A percentile compares a stretch with the other conserved stretches of the same genome.
phyloP scores from a whole-genome alignment of 2,329 filamentous ascomycete genomes.

The Ascomycota sp. region DNA sequence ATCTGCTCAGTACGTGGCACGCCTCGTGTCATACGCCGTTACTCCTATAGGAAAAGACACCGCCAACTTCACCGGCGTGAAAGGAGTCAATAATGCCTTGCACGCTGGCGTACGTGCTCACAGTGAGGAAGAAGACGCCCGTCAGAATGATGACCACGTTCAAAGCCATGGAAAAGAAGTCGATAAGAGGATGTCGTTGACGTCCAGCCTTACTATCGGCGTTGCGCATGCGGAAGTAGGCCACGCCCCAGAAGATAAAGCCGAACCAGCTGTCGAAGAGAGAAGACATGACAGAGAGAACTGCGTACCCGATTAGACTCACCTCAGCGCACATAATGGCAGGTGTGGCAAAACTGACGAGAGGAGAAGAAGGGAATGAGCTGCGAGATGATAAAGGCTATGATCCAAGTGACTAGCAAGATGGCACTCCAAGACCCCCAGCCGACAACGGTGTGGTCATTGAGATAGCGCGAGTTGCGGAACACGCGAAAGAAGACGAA shows the following conservation, averaged over 20 bases:
- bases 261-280: constrained; percentile 87
- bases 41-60: constrained; percentile 52
- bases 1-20: no score
- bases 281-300: constrained; percentile 59
- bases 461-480: constrained; percentile 58
- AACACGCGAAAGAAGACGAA: constrained; percentile 89
- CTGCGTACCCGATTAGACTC: constrained; percentile 9
- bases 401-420: constrained; percentile 49
- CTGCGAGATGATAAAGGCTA: constrained; percentile 82
- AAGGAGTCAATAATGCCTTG: constrained; percentile 61
- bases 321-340: background rate
- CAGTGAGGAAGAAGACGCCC: constrained; percentile 63
- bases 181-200: constrained; percentile 26
- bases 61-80: constrained; percentile 38
- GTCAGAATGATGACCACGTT: constrained; percentile 56
- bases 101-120: constrained; percentile 62
- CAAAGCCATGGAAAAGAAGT: constrained; percentile 34
- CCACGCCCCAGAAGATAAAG: constrained; percentile 86
- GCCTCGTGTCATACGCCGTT: constrained; percentile 36
- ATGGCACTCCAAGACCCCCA: constrained; percentile 66
- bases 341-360: constrained; percentile 17
- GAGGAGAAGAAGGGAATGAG: constrained; percentile 88
- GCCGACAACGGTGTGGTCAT: constrained; percentile 58
- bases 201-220: constrained; percentile 36
- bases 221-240: constrained; percentile 55